Base-by-base conservation (phyloP, 2,329 filamentous ascomycete genomes). In the Fusarium musae region DNA sequence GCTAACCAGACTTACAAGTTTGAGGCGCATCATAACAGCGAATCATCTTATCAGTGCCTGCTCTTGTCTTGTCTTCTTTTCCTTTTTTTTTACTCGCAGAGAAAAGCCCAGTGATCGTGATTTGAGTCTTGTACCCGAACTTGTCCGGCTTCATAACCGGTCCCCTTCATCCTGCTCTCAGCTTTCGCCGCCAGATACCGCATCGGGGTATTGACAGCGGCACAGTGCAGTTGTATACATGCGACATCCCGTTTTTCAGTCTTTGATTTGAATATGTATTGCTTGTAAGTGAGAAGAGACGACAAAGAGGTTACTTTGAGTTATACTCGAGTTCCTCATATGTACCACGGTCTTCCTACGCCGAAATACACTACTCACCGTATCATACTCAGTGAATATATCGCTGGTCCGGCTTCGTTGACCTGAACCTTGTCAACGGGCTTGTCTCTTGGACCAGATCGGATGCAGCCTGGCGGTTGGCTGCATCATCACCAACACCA, bases 401-500 rank as follows among this genome's bases (percentile, higher is more conserved):
- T 65, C 23, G 40, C 65, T 59, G 47, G 17, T 15, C 66, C 43
- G 56, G 54, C 63, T 62, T 39, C 66, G n/a, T 47, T 47, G 34
- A 39, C 42, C 53, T 59, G 34, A 23, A 19, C 37, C 37, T 61
- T 19, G 54, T 42, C 42, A 10, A 15, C 30, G 16, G 32, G 32
- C 32, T 39, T 42, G 66, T 46, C 40, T 67, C 40, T 59, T 49
- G 43, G 59, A 50, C 69, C 58, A 47, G 69, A 60, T 59, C 58
- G 58, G 57, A 53, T 64, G 60, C 32, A 53, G 57, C 36, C 52
- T 58, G 62, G 46, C 36, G 34, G 53, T 49, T 59, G 63, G 53
- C 58, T 72, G 68, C 58, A 72, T 61, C 63, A 61, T 57, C 59
- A 40, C 34, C 28, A 62, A 63, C 42, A 40, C 46, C 58, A 59